Evolutionary conservation across 75 land plant species (phyloP), one percentile per base, ranked within the genome.

Genomic region (Cunninghamia lanceolata): DNA sequence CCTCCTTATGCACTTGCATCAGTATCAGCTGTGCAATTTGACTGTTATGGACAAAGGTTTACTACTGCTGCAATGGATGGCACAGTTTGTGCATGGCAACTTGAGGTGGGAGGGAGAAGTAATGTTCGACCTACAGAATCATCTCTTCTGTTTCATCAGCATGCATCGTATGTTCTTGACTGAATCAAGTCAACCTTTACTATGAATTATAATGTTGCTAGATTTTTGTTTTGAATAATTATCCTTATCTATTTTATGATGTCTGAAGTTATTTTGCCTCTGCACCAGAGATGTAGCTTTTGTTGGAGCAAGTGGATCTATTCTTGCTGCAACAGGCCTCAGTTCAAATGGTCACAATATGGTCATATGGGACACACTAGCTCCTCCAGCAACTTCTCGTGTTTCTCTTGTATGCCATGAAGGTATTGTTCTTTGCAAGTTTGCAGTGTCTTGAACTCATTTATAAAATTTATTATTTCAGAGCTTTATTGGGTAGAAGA

Each of bases 1-100:
- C 99, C 99, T 63, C 99, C 99, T 77, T 98, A 96, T 90, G 93
- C 95, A 1, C 90, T 98, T 83, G 96, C 99, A 74, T 96, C 98
- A 66, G 87, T 98, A 75, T 93, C 99, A 40, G 89, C 97, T 40
- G 74, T 98, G 83, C 92, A 89, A 81, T 96, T 98, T 91, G 99
- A 96, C 54, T 89, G 85, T 45, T 96, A 86, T 88, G 99, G 99
- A 56, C 98, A 98, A 43, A 89, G 99, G 83, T 98, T 98, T 90
- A 94, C 96, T 32, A 91, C 92, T 85, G 92, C 94, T 83, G 95
- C 98, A 53, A 82, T 90, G 80, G 99, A 98, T 88, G 99, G 99
- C 78, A 96, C 99, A 74, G 91, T 98, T 30, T 93, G 95, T 77
- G 93, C 96, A 75, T 98, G 99, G 99, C 98, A 96, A 86, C 94